Conservation (phyloP, 768 basidiomycete genomes). For the Xerocomellus amylosporus region DNA sequence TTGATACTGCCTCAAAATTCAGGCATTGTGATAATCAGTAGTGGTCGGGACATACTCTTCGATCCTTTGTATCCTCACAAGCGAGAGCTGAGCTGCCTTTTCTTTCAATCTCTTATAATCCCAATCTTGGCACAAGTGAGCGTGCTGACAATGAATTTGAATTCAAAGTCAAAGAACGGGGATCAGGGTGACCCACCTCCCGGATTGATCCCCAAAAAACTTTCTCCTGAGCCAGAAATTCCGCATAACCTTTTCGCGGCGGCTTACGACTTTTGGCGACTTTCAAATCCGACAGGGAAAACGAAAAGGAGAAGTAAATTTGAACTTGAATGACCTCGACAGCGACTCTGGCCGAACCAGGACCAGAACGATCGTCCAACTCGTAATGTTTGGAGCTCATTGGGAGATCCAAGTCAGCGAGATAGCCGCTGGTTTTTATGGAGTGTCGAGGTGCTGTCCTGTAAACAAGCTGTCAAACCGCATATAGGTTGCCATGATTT, state of each 20-base stretch:
- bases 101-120: neutral
- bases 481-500: neutral
- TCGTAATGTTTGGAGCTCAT: neutral
- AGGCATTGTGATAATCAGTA: neutral
- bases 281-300: conserved; percentile 6
- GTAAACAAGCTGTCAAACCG: neutral
- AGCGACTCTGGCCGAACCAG: neutral
- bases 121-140: neutral
- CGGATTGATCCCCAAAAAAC: neutral
- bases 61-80: conserved; percentile 1
- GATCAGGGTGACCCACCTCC: neutral
- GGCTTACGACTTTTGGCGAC: neutral
- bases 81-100: neutral
- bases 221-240: neutral
- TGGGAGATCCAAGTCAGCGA: neutral
- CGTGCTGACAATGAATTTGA: conserved; percentile 5
- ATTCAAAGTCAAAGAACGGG: neutral
- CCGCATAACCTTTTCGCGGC: neutral
- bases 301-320: fast-evolving
- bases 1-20: conserved; percentile 3
- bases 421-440: no score
- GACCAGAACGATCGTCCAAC: neutral
- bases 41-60: neutral
- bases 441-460: conserved; percentile 1
- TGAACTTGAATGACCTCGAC: no score